Evolutionary conservation across 176 grass and related monocot genomes (phyloP).

Genomic region (Cymbopogon citratus): DNA sequence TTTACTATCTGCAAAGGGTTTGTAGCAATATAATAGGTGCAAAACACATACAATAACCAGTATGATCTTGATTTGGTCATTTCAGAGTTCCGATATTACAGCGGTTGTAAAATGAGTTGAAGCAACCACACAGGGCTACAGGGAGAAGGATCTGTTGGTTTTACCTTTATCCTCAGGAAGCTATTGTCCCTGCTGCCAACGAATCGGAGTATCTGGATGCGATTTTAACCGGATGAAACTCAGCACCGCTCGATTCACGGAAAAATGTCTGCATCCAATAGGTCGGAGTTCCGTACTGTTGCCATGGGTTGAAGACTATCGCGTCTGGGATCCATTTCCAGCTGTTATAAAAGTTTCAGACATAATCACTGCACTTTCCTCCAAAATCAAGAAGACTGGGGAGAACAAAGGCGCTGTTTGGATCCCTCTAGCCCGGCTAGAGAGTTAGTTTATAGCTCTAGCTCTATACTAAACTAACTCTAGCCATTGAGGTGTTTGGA

Average conservation of each 20-base stretch:
- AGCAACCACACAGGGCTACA: neutral
- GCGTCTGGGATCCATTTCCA: conserved; percentile 95
- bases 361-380: neutral
- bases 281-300: conserved; percentile 78
- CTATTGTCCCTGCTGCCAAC: conserved; percentile 31
- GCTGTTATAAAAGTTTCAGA: conserved; percentile 27
- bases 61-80: no score
- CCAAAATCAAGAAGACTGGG: neutral
- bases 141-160: neutral
- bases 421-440: no score
- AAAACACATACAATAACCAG: no score
- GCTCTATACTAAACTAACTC: no score
- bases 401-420: no score
- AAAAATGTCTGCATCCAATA: conserved; percentile 84
- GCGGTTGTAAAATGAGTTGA: neutral
- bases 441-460: no score
- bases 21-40: no score
- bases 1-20: conserved; percentile 60
- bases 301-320: conserved; percentile 76
- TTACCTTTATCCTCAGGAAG: conserved; percentile 57
- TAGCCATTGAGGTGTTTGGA: no score
- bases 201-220: conserved; percentile 18
- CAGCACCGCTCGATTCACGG: conserved; percentile 62
- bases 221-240: conserved; percentile 29
- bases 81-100: neutral